Base-by-base conservation (phyloP, 140 eudicot genomes). In the Ambrosia hybrid region DNA sequence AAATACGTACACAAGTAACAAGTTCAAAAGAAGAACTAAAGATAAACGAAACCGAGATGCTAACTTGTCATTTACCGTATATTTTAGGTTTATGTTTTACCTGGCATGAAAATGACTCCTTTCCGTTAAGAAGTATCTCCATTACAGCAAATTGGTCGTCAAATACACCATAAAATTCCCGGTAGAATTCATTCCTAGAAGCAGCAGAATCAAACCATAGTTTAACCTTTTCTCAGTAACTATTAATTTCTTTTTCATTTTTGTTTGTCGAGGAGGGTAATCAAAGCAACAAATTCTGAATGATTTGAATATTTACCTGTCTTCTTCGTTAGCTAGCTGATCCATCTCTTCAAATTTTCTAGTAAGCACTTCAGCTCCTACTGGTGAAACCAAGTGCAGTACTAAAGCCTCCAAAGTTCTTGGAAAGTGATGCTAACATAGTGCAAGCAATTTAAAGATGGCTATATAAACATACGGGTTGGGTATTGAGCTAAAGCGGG, bases 301-400 rank as follows among this genome's bases (percentile, higher is more conserved):
- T 52, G 58, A 51, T 51, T 62, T 38, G 56, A 65, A 39, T 38
- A 62, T 55, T 21, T 73, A 85, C 97, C 95, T 65, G 37, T 87
- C 88, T 51, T 87, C 88, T 79, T 87, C 92, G 4, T 60, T 73
- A 68, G 51, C 73, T 82, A 70, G 80, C 45, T 78, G 84, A 87
- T 90, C 97, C 86, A 90, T 81, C 76, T 87, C 95, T 69, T 90
- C 95, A 74, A 90, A 83, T 73, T 84, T 90, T 62, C 91, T 58
- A 37, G 97, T 90, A 61, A 90, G 95, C 75, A 85, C 91, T 83
- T 90, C 97, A 53, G 97, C 89, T 52, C 97, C 97, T 68, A 90
- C 84, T 16, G 97, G 97, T 43, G 97, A 85, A 72, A 90, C 85
- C 79, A 82, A 60, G 84, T 90, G 95, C 63, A 85, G 77, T 65